Percentiles rank a stretch among this genome's conserved stretches.
Conservation (phyloP, 495 filamentous ascomycete genomes). For the Aspergillus carlsbadensis region DNA sequence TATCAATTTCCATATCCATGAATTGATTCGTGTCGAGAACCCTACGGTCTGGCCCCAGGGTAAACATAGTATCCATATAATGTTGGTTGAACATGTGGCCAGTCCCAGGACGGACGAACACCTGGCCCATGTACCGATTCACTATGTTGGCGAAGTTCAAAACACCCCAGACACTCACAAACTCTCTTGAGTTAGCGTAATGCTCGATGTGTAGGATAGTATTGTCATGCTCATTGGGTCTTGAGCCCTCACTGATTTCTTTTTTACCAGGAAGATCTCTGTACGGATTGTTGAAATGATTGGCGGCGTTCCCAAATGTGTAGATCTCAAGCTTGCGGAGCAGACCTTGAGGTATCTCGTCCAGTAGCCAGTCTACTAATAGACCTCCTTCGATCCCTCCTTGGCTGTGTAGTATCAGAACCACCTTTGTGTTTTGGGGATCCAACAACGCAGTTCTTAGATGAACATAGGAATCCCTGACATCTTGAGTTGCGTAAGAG, state of each 20-base stretch:
- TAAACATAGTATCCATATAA: constrained; percentile 80
- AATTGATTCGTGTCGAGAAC: constrained; percentile 33
- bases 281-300: constrained; percentile 85
- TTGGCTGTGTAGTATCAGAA: constrained; percentile 79
- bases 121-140: constrained; percentile 68
- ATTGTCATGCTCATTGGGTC: constrained; percentile 12
- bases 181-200: constrained; percentile 75
- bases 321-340: constrained; percentile 76
- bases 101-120: constrained; percentile 64
- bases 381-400: constrained; percentile 75
- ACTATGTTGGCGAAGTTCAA: constrained; percentile 55
- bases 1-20: constrained; percentile 32
- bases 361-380: constrained; percentile 76
- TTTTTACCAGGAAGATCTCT: background rate
- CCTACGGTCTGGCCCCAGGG: constrained; percentile 27
- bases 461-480: constrained; percentile 46
- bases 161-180: constrained; percentile 74
- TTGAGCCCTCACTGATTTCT: background rate
- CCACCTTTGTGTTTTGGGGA: constrained; percentile 62
- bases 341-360: constrained; percentile 67
- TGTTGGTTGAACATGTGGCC: constrained; percentile 82
- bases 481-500: constrained; percentile 67
- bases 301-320: constrained; percentile 81
- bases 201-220: constrained; percentile 76
- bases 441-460: constrained; percentile 31